Evolutionary conservation across 495 filamentous ascomycete genomes (phyloP).

Genomic region (Penicillium ochrochloron): DNA sequence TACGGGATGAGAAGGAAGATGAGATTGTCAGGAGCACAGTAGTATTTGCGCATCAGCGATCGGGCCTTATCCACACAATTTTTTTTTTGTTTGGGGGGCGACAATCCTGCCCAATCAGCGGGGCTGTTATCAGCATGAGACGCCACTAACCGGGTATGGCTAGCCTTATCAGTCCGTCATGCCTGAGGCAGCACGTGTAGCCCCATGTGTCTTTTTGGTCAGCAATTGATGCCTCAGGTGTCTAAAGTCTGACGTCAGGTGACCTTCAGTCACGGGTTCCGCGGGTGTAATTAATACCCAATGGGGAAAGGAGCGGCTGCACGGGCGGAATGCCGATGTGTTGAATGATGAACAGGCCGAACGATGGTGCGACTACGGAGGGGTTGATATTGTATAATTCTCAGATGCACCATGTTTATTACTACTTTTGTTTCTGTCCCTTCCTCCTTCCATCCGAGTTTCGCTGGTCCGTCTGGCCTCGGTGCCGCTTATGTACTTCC

Average conservation of each 20-base stretch:
- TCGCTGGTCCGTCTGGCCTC: constrained; percentile 4
- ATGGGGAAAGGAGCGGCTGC: background rate
- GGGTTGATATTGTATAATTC: background rate
- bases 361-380: background rate
- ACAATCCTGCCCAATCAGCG: constrained; percentile 23
- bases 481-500: background rate
- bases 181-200: background rate
- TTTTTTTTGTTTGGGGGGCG: constrained; percentile 36
- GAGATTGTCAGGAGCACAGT: constrained; percentile 1
- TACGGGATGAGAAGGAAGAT: constrained; percentile 15
- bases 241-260: background rate
- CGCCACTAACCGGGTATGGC: constrained; percentile 9
- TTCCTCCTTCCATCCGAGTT: constrained; percentile 12
- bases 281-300: background rate
- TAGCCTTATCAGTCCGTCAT: constrained; percentile 22
- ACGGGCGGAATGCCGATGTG: constrained; percentile 7
- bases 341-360: background rate
- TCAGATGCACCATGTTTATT: background rate
- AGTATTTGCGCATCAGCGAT: constrained; percentile 14
- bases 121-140: constrained; percentile 16
- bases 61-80: constrained; percentile 30
- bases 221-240: background rate
- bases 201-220: background rate
- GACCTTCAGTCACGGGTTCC: background rate
- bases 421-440: background rate